Evolutionary conservation across 441 rosid species (phyloP), one percentile per base, ranked within the genome.

Genomic region (Erodium chrysanthum): DNA sequence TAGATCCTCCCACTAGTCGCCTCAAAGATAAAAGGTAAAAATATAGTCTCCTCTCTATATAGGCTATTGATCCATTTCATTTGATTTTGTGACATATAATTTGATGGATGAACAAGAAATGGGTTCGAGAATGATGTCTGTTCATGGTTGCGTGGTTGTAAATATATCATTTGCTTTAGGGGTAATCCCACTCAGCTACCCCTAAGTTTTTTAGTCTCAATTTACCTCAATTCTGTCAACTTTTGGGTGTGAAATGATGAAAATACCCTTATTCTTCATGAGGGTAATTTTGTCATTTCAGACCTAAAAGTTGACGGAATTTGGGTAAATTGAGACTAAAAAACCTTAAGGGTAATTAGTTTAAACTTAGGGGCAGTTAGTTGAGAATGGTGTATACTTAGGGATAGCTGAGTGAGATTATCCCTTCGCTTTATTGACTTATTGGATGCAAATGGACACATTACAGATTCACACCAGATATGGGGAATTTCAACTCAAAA

Each of bases 1-100:
- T 75, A 15, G 85, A 65, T 60, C 81, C 90, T 72, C 87, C 90
- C 0, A 84, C 79, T 71, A 77, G 66, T 71, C 74, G 76, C 14
- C 76, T 63, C 14, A 70, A 60, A 66, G 90, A 84, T 22, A 82
- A 79, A 74, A 81, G 87, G 93, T 84, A 69, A 12, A 54, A 4
- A 7, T n/a, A 54, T 54, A 2, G 7, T 18, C 11, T 21, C 27
- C 11, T 54, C 60, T 54, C 60, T 1, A 1, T 1, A 1, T 29
- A 29, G 60, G 12, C 60, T 17, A 20, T 54, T 54, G 60, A 54
- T 54, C 9, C 23, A 9, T 20, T 17, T 54, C 23, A 6, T 54
- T 54, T 54, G 25, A 0, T 54, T 54, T 54, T 54, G 23, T 54
- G 33, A 15, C 17, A 8, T 52, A 50, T 50, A 50, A 17, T 50